Conservation (phyloP, 805 yeast species). For the Ogataea chonburiensis region DNA sequence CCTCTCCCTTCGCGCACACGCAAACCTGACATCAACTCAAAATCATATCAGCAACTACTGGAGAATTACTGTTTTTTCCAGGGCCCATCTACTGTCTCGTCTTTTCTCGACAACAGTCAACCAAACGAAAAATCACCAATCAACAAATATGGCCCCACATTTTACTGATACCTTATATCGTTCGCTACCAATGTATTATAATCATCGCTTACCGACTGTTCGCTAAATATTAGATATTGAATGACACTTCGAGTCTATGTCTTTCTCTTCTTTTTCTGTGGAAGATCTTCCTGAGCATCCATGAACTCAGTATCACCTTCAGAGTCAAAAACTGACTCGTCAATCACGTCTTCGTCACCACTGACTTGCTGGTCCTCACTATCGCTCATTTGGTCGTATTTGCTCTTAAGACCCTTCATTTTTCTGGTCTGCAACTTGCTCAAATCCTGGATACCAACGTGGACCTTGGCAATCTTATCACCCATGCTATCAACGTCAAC, state of each 20-base stretch:
- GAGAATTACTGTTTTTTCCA: constrained; percentile 62
- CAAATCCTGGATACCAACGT: constrained; percentile 93
- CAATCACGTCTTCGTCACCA: constrained; percentile 21
- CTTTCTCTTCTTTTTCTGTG: constrained; percentile 29
- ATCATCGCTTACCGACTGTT: constrained; percentile 10
- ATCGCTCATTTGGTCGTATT: constrained; percentile 67
- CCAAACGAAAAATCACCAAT: constrained; percentile 15
- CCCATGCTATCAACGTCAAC: constrained; percentile 86
- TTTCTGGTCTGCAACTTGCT: constrained; percentile 90
- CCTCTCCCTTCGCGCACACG: constrained; percentile 10
- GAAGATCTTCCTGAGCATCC: constrained; percentile 29
- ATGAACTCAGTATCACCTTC: constrained; percentile 25
- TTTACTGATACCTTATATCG: constrained; percentile 17
- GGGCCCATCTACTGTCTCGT: constrained; percentile 36
- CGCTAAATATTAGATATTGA: constrained; percentile 9
- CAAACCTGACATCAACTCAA: constrained; percentile 44
- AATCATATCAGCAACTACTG: constrained; percentile 54
- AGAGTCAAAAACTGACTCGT: constrained; percentile 16
- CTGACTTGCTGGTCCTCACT: constrained; percentile 55
- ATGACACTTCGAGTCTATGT: constrained; percentile 10
- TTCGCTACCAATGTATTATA: constrained; percentile 5
- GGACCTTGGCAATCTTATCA: constrained; percentile 94
- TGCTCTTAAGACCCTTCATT: constrained; percentile 95
- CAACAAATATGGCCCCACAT: constrained; percentile 23
- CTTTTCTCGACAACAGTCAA: constrained; percentile 27